Evolutionary conservation across 805 yeast species (phyloP), one percentile per base, ranked within the genome.

Genomic region (Candida qinlingensis): DNA sequence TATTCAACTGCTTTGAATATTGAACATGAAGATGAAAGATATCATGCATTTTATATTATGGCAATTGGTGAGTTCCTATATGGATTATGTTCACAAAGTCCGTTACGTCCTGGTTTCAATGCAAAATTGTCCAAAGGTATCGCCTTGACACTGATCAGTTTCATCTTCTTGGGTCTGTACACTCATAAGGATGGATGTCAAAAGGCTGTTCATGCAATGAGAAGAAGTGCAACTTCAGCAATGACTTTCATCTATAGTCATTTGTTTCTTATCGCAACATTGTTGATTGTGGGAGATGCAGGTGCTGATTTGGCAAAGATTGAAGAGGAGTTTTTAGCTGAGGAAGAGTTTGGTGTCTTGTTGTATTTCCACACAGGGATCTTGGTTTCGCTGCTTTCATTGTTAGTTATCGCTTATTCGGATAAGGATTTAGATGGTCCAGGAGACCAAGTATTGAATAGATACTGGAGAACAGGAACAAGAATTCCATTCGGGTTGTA

Each of bases 1-100:
- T 73, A 70, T 47, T 73, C 83, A 9, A 79, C 87, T 0, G 87
- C 87, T 1, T 59, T 81, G 51, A 80, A 80, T 57, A 78, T 83
- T 48, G 86, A 81, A 54, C 87, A 82, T 57, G 85, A 81, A 58
- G 83, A 79, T 29, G 87, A 83, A 57, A 61, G 87, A 47, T 72
- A 69, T 55, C 71, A 76, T 3, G 78, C 81, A 0, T 82, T 82
- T 57, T 80, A 71, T 46, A 73, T 81, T 54, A 81, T 83, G 62
- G 85, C 85, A 5, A 71, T 82, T 52, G 87, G 87, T 35, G 87
- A 81, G 53, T 81, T 79, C 53, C 63, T 81, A 11, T 79, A 75
- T 56, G 75, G 73, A 38, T 66, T 77, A 7, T 83, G 79, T 7
- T 76, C 80, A 2, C 61, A 63, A 0, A 65, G 70, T n/a, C 76